phyloP scores from a whole-genome alignment of 768 basidiomycete genomes.

The Daedaleopsis nitida region DNA sequence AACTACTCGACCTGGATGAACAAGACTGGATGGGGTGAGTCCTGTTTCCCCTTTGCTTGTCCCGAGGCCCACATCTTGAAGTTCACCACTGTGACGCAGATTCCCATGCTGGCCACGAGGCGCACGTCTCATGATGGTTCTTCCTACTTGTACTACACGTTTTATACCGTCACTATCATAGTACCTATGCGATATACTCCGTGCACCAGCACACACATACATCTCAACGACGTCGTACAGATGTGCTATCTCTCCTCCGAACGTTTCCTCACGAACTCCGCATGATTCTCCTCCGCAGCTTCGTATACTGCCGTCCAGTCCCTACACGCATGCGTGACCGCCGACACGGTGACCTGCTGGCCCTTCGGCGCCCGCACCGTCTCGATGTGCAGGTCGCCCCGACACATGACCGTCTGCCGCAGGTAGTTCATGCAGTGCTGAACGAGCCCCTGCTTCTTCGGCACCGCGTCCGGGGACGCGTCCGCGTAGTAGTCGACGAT shows the following conservation, averaged over 20 bases:
- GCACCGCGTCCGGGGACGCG: background rate
- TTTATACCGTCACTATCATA: background rate
- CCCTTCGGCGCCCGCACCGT: slow-evolving; percentile 13
- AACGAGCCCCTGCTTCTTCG: slow-evolving; percentile 5
- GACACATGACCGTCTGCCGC: slow-evolving; percentile 34
- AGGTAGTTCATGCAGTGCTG: slow-evolving; percentile 41
- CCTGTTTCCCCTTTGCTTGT: background rate
- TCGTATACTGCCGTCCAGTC: slow-evolving; percentile 32
- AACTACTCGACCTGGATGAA: slow-evolving; percentile 6
- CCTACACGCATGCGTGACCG: slow-evolving; percentile 28
- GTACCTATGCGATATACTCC: background rate
- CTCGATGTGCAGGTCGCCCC: slow-evolving; percentile 32
- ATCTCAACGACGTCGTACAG: no score
- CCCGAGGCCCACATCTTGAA: background rate
- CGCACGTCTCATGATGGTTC: background rate
- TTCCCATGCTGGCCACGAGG: background rate
- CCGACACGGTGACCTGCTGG: slow-evolving; percentile 13
- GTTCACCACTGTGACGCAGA: background rate
- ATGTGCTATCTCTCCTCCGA: no score
- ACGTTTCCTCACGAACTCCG: slow-evolving; percentile 5
- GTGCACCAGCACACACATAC: no score
- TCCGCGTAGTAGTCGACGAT: slow-evolving; percentile 15
- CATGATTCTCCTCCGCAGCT: slow-evolving; percentile 28
- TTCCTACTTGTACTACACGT: background rate
- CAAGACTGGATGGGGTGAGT: slow-evolving; percentile 5